A percentile compares a stretch with the other conserved stretches of the same genome.
phyloP scores from a whole-genome alignment of 345 rosid genomes.

The Arabis alpina region DNA sequence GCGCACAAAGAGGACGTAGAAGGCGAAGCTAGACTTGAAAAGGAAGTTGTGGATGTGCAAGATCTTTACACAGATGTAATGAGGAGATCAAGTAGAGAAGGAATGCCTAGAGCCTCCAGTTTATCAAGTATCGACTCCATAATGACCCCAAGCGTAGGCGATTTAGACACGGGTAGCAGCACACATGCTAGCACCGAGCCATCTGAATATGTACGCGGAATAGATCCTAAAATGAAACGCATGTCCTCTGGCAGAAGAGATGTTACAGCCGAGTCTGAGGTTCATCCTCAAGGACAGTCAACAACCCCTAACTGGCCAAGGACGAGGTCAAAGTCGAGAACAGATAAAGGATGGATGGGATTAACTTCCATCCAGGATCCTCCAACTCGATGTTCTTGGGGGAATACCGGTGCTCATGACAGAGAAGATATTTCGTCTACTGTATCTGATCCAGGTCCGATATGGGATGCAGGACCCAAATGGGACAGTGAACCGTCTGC shows the following conservation, averaged over 20 bases:
- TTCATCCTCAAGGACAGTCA: conserved; percentile 83
- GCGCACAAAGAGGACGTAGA: conserved; percentile 74
- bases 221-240: conserved; percentile 89
- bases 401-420: conserved; percentile 73
- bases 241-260: conserved; percentile 82
- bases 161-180: conserved; percentile 71
- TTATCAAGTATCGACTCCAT: conserved; percentile 94
- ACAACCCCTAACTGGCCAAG: conserved; percentile 95
- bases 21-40: conserved; percentile 53
- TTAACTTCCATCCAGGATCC: conserved; percentile 70
- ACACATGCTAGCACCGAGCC: conserved; percentile 88
- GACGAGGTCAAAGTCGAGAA: conserved; percentile 92
- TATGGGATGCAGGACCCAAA: conserved; percentile 97
- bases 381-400: conserved; percentile 75
- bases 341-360: conserved; percentile 91
- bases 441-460: conserved; percentile 96
- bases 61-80: conserved; percentile 83
- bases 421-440: conserved; percentile 96
- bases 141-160: conserved; percentile 89
- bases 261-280: conserved; percentile 75
- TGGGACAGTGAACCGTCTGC: conserved; percentile 77
- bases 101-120: conserved; percentile 96
- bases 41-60: conserved; percentile 68
- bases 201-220: conserved; percentile 91
- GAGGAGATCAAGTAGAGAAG: conserved; percentile 79